Base-by-base conservation (phyloP, 2,329 filamentous ascomycete species). In the Cladosporium cucumerinum region DNA sequence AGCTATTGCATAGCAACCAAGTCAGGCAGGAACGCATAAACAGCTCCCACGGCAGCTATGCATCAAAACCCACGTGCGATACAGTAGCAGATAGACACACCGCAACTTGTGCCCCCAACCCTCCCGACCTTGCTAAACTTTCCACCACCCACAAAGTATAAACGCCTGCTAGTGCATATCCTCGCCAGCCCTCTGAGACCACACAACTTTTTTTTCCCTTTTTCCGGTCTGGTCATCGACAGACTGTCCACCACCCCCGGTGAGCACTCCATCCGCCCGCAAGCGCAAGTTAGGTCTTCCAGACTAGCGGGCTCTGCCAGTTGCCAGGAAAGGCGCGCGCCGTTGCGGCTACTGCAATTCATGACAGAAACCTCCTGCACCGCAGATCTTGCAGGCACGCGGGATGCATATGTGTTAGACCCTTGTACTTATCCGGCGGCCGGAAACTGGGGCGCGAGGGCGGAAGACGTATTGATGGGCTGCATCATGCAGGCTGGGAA, bases 101-200 rank as follows among this genome's bases (percentile, higher is more conserved):
- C 32, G 32, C 54, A 34, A 57, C 54, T 57, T 57, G 12, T 57
- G 54, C n/a, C 54, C 54, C n/a, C 54, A 18, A 11, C 23, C 18
- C 54, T 23, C n/a, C 12, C n/a, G 18, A 16, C 16, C 54, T 39
- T 57, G 21, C 54, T 54, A 21, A 14, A 32, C 26, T 32, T 57
- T 57, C 32, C 52, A 30, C 21, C n/a, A 25, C 23, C 48, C 48
- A 28, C 48, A 26, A 25, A 51, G 21, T 23, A 51, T 51, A 14
- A 51, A 3, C 59, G 54, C 32, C 59, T 10, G n/a, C n/a, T 46
- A 34, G 32, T 34, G 32, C 32, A 12, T 34, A 14, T 34, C 11
- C 32, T 30, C 30, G 48, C 32, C 46, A 52, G 46, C 48, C 59
- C 48, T 61, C 59, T 61, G 59, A 61, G 54, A 61, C 59, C 48